phyloP scores from a whole-genome alignment of 305 asterid species.

The Ilex paraguariensis region DNA sequence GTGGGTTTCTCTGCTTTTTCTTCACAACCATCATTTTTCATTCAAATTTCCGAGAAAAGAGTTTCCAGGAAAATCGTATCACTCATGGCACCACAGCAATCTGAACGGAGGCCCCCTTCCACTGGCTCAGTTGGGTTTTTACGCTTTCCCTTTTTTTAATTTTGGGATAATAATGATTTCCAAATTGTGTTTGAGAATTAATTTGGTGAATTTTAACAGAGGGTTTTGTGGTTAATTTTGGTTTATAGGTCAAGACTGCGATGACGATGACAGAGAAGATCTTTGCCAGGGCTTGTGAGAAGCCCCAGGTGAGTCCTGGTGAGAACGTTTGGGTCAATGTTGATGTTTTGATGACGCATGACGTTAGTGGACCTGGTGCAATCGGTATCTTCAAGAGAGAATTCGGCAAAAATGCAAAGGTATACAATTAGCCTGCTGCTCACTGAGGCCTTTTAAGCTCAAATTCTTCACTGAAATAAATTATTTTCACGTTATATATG shows the following conservation, averaged over 20 bases:
- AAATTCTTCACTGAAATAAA: too few species aligned
- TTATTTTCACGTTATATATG: too few species aligned
- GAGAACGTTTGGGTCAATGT: conserved; percentile 1
- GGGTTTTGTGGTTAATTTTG: neutral
- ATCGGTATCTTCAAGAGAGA: neutral
- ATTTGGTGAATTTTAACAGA: neutral
- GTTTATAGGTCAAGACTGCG: neutral
- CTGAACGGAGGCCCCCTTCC: neutral
- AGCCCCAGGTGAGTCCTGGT: neutral
- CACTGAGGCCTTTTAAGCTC: too few species aligned
- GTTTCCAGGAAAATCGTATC: neutral
- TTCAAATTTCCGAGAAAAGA: neutral
- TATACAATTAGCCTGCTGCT: neutral
- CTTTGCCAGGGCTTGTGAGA: neutral
- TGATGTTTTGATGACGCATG: conserved; percentile 1
- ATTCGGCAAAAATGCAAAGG: conserved; percentile 3
- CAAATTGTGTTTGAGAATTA: too few species aligned
- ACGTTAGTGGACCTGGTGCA: neutral
- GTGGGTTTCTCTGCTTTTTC: conserved; percentile 1
- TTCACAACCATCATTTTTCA: neutral
- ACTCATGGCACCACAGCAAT: neutral
- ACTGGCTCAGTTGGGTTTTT: neutral
- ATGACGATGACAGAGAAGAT: neutral
- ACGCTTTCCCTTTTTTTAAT: neutral
- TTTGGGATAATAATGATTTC: too few species aligned